phyloP scores from a whole-genome alignment of 805 yeast species.

The Wickerhamiella shivajii region DNA sequence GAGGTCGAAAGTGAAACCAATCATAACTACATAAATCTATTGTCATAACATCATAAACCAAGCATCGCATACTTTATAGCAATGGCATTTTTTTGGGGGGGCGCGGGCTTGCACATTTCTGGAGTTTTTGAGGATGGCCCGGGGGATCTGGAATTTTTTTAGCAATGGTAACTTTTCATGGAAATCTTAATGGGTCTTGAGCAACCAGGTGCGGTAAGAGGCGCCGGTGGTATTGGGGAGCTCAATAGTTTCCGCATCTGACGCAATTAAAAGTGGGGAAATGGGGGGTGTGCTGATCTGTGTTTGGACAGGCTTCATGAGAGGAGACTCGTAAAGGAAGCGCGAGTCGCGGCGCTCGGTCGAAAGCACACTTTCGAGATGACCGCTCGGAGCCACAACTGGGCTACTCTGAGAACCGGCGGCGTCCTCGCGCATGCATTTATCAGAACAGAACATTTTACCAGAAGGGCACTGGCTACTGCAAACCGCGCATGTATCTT shows the following conservation, averaged over 20 bases:
- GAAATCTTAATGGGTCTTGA: constrained; percentile 4
- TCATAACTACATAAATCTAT: constrained; percentile 4
- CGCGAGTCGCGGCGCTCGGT: constrained; percentile 7
- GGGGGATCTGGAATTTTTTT: neutral
- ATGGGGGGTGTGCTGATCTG: constrained; percentile 12
- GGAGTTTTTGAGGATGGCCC: neutral
- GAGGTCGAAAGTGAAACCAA: no score
- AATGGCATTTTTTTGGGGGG: neutral
- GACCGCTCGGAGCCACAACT: neutral
- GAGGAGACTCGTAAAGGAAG: constrained; percentile 18
- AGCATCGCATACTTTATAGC: neutral
- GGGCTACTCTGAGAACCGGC: neutral
- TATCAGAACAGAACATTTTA: constrained; percentile 34
- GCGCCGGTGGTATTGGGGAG: constrained; percentile 7
- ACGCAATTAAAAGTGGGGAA: constrained; percentile 18
- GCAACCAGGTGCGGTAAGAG: constrained; percentile 7
- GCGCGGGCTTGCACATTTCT: neutral
- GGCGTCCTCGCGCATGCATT: constrained; percentile 18
- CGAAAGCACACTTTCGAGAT: neutral
- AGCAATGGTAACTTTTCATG: neutral
- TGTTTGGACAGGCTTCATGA: constrained; percentile 15
- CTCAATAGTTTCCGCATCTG: neutral
- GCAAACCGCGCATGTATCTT: constrained; percentile 45
- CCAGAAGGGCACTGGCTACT: constrained; percentile 34
- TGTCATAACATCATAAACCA: neutral